Evolutionary conservation across 441 rosid genomes (phyloP), one percentile per base, ranked within the genome.

Genomic region (Dalechampia spathulata): DNA sequence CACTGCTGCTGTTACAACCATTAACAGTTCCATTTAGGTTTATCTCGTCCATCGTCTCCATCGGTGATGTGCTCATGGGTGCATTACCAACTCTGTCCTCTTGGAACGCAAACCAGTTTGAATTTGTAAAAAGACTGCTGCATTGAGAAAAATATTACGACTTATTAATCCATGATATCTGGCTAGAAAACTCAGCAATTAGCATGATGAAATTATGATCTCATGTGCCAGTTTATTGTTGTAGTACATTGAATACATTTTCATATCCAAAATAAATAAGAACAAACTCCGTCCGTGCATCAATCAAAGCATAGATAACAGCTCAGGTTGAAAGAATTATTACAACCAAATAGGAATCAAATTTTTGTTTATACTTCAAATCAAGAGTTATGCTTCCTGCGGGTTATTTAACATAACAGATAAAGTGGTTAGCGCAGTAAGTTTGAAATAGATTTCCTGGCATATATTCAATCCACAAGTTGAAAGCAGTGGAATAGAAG

Each of bases 51-150:
- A 90, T 77, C 71, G 70, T 69, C 67, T 81, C 87, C 0, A 78
- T 49, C 30, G 81, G 85, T 17, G 86, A 75, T 9, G 71, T 61
- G 47, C 85, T 78, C 23, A 63, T 63, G 54, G 81, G 72, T 49
- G 82, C 82, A 65, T 68, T 67, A 57, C 73, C 84, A 38, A 72
- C 64, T 67, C 81, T 79, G 21, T 83, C 87, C 12, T 87, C 96
- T 81, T 87, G 88, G 79, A 84, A 94, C 11, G 97, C 88, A 72
- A 94, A 94, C 99, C 99, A 94, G 76, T 94, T 74, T 48, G 99
- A 87, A 68, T 87, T 87, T 57, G 96, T 90, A 76, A 94, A 92
- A 49, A 87, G 75, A 68, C 91, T 83, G 80, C 82, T 72, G 81
- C 85, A 75, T 53, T 55, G 62, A 56, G 52, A 53, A 51, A 62